Evolutionary conservation across 139 green algal species (phyloP).

Genomic region (Picochlorum sp.): DNA sequence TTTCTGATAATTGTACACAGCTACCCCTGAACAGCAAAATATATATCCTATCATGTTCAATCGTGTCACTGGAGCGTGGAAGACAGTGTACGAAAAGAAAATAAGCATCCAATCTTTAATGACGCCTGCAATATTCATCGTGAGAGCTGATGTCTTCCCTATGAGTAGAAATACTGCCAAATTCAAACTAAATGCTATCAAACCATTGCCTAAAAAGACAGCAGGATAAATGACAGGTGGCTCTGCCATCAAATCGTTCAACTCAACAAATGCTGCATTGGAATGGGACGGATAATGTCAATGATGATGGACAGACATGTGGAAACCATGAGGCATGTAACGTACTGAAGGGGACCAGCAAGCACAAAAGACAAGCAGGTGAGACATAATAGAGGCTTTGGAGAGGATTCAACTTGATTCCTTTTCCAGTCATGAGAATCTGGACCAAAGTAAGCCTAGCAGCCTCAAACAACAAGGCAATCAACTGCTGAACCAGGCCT

Average conservation of each 20-base stretch:
- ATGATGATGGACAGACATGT: background rate
- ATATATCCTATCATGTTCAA: conserved; percentile 79
- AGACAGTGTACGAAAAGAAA: conserved; percentile 79
- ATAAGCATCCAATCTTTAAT: conserved; percentile 94
- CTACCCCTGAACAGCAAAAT: conserved; percentile 44
- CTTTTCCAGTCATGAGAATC: conserved; percentile 66
- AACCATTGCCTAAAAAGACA: conserved; percentile 75
- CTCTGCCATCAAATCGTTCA: conserved; percentile 8
- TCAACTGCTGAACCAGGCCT: conserved; percentile 85
- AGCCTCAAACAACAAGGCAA: conserved; percentile 46
- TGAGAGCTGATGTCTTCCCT: conserved; percentile 89
- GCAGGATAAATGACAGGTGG: conserved; percentile 26
- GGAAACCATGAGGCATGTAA: background rate
- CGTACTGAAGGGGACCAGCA: conserved; percentile 34
- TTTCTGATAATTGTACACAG: conserved; percentile 37
- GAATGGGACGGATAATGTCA: background rate
- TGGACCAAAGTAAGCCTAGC: conserved; percentile 78
- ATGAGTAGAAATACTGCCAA: conserved; percentile 86
- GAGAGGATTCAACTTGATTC: conserved; percentile 53
- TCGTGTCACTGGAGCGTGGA: conserved; percentile 73
- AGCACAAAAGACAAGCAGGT: conserved; percentile 33
- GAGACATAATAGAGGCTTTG: conserved; percentile 55
- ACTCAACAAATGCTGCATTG: conserved; percentile 13
- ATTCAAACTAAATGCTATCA: conserved; percentile 69
- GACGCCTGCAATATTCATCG: conserved; percentile 94